Base-by-base conservation (phyloP, 2,329 filamentous ascomycete genomes). In the Fusarium sp. region DNA sequence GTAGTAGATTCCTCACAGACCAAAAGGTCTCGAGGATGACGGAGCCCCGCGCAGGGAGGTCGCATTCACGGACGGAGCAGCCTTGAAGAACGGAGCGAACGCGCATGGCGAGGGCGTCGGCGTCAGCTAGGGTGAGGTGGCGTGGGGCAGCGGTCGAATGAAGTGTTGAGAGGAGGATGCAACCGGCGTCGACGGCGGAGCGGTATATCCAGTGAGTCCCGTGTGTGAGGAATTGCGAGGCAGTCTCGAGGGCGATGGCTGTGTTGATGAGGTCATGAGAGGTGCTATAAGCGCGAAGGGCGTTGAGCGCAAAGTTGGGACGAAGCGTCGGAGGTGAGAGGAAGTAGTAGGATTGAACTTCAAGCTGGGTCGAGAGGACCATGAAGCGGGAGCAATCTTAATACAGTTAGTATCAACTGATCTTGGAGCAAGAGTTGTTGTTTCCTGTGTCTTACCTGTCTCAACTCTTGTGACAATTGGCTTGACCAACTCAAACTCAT, bases 331-430 rank as follows among this genome's bases (percentile, higher is more conserved):
- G 82, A 0, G 83, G 82, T 4, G 85, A 86, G 71, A 85, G 82
- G 73, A 89, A 86, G 80, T 89, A 89, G 79, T 86, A 89, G 2
- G 82, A 80, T 71, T 90, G 88, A 10, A 90, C 84, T 65, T 90
- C 88, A n/a, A 89, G 83, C 24, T 86, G 83, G 1, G 87, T 85
- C 0, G 87, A 82, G 5, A 89, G 78, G 10, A 87, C 80, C 58
- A 86, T 86, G 75, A 89, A 87, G 18, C 84, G 82, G 62, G 87
- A 85, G 24, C 87, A 78, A 43, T 88, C 87, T 87, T 50, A 1
- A 24, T 20, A 8, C 5, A 6, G 2, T 7, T 7, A 29, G 11
- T 24, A 4, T 72, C 11, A 72, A 41, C 7, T 39, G 48, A 16
- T 6, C 1, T 8, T 18, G 2, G 5, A 9, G 33, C 2, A 4